A percentile compares a stretch with the other conserved stretches of the same genome.
Conservation (phyloP, 345 rosid genomes). For the Ceriops decandra region DNA sequence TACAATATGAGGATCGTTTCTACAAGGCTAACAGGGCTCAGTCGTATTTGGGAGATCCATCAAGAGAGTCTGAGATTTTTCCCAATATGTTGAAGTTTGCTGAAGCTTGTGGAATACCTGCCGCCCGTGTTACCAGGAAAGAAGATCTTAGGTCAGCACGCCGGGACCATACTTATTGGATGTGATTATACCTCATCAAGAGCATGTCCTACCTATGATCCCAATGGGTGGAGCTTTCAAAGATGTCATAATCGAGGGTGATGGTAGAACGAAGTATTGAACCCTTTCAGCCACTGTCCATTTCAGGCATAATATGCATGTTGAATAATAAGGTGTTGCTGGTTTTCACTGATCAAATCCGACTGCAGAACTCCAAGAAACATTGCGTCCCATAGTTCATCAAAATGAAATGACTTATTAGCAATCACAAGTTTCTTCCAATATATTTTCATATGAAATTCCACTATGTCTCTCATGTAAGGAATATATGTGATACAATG, state of each 20-base stretch:
- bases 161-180: constrained; percentile 90
- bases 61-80: constrained; percentile 64
- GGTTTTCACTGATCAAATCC: background rate
- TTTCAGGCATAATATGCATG: constrained; percentile 6
- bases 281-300: background rate
- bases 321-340: background rate
- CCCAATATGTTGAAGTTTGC: constrained; percentile 86
- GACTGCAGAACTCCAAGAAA: too few relatives aligned
- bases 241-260: constrained; percentile 84
- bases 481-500: background rate
- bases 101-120: constrained; percentile 80
- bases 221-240: constrained; percentile 91
- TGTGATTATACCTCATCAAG: constrained; percentile 93
- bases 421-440: background rate
- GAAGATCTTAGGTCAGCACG: constrained; percentile 67
- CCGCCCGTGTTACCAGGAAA: constrained; percentile 70
- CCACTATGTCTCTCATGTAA: background rate
- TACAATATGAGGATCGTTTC: constrained; percentile 93
- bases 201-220: constrained; percentile 95
- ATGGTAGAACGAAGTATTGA: constrained; percentile 58
- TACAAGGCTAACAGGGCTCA: constrained; percentile 93
- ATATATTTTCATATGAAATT: background rate
- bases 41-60: constrained; percentile 78
- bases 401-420: too few relatives aligned
- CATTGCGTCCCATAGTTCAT: background rate